Conservation (phyloP, 805 yeast species). For the Yarrowia porcina region DNA sequence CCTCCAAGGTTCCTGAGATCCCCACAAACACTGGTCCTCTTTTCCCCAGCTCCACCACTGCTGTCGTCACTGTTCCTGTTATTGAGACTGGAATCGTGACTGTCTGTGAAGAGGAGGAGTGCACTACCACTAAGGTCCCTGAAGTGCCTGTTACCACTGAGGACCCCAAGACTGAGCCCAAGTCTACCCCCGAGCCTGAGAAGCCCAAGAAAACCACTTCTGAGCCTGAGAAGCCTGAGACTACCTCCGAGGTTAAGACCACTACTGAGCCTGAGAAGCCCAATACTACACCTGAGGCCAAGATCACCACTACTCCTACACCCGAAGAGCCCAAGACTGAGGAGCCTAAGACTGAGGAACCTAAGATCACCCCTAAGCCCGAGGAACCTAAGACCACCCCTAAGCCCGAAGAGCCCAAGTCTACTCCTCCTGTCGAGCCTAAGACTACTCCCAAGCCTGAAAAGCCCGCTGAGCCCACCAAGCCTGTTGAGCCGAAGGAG, state of each 20-base stretch:
- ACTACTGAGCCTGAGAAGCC: not conserved
- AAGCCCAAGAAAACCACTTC: no score
- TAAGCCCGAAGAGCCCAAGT: not conserved
- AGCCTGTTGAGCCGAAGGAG: not conserved
- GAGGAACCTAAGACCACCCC: not conserved
- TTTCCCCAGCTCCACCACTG: not conserved
- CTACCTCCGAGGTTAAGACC: not conserved
- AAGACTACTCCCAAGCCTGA: not conserved
- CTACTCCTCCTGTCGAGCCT: not conserved
- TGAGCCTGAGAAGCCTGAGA: not conserved
- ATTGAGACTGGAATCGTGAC: not conserved
- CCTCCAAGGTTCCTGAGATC: not conserved
- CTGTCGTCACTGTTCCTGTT: not conserved
- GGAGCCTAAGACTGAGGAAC: not conserved
- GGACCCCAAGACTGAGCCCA: not conserved
- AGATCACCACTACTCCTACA: not conserved
- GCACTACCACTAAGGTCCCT: not conserved
- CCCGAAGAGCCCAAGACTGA: not conserved
- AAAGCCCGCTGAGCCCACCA: no score
- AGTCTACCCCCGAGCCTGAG: not conserved
- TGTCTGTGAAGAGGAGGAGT: not conserved
- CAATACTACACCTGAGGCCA: not conserved
- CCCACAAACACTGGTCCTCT: not conserved
- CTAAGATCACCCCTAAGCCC: not conserved
- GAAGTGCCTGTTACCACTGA: not conserved